phyloP scores from a whole-genome alignment of 2,329 filamentous ascomycete species.

The Calonectria honghensis region DNA sequence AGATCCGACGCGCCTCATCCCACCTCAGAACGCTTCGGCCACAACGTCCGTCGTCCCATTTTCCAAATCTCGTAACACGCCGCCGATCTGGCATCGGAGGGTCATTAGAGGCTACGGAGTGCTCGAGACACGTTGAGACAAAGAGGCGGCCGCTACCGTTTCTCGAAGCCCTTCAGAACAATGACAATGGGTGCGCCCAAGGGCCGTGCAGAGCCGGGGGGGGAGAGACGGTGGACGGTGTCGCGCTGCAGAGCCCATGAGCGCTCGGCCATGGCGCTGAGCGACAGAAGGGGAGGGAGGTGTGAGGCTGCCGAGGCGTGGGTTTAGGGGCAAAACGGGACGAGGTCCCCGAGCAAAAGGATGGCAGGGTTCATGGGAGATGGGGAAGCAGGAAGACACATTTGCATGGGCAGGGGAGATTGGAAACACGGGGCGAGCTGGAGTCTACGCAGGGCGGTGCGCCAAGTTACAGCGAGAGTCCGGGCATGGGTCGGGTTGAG shows the following conservation, averaged over 20 bases:
- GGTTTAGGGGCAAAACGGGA: conserved; percentile 13
- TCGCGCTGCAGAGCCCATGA: conserved; percentile 45
- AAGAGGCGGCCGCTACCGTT: conserved; percentile 41
- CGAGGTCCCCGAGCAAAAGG: conserved; percentile 13
- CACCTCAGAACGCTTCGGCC: conserved; percentile 34
- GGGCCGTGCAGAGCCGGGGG: conserved; percentile 3
- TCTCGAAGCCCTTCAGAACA: conserved; percentile 57
- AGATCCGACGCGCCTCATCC: conserved; percentile 37
- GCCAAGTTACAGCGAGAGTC: conserved; percentile 13
- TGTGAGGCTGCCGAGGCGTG: conserved; percentile 17
- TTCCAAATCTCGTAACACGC: conserved; percentile 18
- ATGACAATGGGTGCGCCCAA: conserved; percentile 41
- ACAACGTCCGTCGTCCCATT: conserved; percentile 26
- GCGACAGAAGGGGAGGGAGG: conserved; percentile 13
- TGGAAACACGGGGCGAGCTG: conserved; percentile 41
- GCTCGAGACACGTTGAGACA: conserved; percentile 33
- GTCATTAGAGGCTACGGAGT: background rate
- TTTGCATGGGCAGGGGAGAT: conserved; percentile 36
- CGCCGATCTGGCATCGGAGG: background rate
- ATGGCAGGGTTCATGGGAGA: conserved; percentile 26
- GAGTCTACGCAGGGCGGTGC: conserved; percentile 27
- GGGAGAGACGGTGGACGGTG: conserved; percentile 50
- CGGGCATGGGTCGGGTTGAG: conserved; percentile 1
- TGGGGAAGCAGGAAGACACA: conserved; percentile 29
- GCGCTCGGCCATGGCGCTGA: conserved; percentile 45